Base-by-base conservation (phyloP, 2,329 filamentous ascomycete species). In the Colletotrichum scovillei region DNA sequence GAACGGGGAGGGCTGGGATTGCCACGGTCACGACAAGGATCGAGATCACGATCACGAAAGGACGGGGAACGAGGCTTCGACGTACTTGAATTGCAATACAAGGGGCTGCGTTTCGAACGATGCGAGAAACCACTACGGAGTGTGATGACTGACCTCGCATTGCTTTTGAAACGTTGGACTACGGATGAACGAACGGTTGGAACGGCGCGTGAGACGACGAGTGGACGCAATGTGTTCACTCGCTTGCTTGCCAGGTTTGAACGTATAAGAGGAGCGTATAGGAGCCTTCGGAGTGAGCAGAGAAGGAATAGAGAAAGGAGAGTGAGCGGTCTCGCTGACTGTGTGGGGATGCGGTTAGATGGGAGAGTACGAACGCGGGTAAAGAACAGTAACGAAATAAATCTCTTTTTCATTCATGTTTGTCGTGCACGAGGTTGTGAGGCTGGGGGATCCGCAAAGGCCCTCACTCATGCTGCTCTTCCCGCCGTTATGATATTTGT, bases 121-220 rank as follows among this genome's bases (percentile, higher is more conserved):
- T 6, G 22, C 30, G 22, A 30, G n/a, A 57, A 22, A 24, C 52
- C 7, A 32, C 7, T 9, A 26, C 62, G 49, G 24, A 22, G 52
- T 9, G 42, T 22, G 59, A 57, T 19, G 46, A 53, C 11, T 22
- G 12, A 42, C 19, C 7, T 26, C 4, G 52, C 32, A 49, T 55
- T 73, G 69, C 63, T 30, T 58, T 63, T 63, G 60, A 30, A 28
- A 24, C 30, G 28, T 72, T 72, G 59, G 69, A 57, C 56, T 32
- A 60, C 24, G 35, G 46, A 22, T 71, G 35, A 32, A 49, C 30
- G 46, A 32, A 56, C 30, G 46, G n/a, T 60, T 55, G 19, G 35
- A 38, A 28, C 19, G 35, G 57, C 52, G 49, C 14, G 56, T 67
- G 55, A 49, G 52, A 19, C 19, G 24, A 26, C 30, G 14, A 11